Evolutionary conservation across 2,329 filamentous ascomycete species (phyloP).

Genomic region (Xylaria arbuscula): DNA sequence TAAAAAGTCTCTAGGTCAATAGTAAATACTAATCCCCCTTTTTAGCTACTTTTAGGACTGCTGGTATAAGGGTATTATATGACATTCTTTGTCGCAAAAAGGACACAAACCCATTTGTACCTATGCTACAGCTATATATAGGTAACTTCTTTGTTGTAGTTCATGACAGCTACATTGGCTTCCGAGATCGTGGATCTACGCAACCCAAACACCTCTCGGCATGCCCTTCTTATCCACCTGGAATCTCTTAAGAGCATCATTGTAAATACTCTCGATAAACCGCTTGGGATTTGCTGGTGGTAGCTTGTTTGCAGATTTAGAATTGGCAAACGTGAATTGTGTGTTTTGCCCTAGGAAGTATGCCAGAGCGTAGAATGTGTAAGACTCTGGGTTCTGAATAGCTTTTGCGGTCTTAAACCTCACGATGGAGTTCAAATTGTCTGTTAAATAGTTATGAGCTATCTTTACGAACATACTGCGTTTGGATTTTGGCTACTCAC

Average conservation of each 20-base stretch:
- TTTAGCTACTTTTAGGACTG: no score
- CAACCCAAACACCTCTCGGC: constrained; percentile 16
- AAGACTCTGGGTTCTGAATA: constrained; percentile 29
- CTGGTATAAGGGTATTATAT: no score
- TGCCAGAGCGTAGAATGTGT: constrained; percentile 28
- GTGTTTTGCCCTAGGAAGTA: constrained; percentile 33
- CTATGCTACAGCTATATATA: no score
- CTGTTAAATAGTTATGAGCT: constrained; percentile 4
- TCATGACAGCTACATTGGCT: background rate
- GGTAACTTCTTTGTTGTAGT: no score
- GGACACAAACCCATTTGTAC: no score
- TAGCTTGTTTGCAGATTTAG: constrained; percentile 25
- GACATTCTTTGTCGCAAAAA: no score
- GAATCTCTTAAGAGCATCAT: background rate
- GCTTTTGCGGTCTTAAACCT: constrained; percentile 23
- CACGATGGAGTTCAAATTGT: constrained; percentile 27
- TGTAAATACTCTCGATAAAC: background rate
- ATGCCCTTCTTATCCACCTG: constrained; percentile 1
- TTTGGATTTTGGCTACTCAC: constrained; percentile 9
- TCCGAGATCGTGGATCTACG: constrained; percentile 7
- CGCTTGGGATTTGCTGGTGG: constrained; percentile 17
- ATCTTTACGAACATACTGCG: background rate
- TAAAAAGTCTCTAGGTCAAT: no score
- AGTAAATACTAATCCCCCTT: no score
- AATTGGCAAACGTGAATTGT: constrained; percentile 20